Conservation (phyloP, 2,329 filamentous ascomycete species). For the Rasamsonia emersonii region DNA sequence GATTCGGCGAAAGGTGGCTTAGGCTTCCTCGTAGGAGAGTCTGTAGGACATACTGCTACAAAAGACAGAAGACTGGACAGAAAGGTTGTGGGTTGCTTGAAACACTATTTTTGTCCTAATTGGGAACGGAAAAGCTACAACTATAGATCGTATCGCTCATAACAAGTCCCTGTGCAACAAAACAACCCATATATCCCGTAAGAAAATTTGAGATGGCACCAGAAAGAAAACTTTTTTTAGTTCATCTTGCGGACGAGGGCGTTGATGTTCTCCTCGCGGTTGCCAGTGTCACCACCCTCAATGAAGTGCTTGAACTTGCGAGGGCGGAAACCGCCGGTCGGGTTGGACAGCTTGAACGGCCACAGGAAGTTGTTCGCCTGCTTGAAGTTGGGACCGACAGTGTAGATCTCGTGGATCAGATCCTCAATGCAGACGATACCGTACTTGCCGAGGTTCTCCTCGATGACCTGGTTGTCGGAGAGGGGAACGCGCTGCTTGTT, state of each 20-base stretch:
- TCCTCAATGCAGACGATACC: slow-evolving; percentile 99
- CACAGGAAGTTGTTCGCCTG: slow-evolving; percentile 98
- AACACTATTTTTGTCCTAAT: slow-evolving; percentile 24
- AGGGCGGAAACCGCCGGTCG: slow-evolving; percentile 88
- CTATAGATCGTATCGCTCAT: slow-evolving; percentile 24
- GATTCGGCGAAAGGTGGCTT: too few species aligned
- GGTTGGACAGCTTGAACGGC: slow-evolving; percentile 99
- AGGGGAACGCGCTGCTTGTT: slow-evolving; percentile 95
- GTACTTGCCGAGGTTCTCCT: slow-evolving; percentile 94
- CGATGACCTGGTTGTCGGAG: slow-evolving; percentile 96
- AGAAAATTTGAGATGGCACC: slow-evolving; percentile 11
- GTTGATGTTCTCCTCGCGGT: slow-evolving; percentile 99
- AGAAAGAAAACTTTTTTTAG: slow-evolving; percentile 45
- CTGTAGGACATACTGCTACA: too few species aligned
- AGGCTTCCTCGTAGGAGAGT: too few species aligned
- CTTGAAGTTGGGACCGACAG: slow-evolving; percentile 99
- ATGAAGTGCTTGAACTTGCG: slow-evolving; percentile 99
- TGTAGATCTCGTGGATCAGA: slow-evolving; percentile 98
- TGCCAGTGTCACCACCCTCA: slow-evolving; percentile 95
- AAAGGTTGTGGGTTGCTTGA: slow-evolving; percentile 25
- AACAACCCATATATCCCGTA: slow-evolving; percentile 24
- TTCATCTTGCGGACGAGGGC: slow-evolving; percentile 96
- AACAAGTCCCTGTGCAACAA: slow-evolving; percentile 23
- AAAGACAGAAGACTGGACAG: too few species aligned
- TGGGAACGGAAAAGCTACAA: slow-evolving; percentile 20